Percentiles rank a stretch among this genome's conserved stretches.
phyloP scores from a whole-genome alignment of 1,139 yeast species.

The Yamadazyma epiphylla region DNA sequence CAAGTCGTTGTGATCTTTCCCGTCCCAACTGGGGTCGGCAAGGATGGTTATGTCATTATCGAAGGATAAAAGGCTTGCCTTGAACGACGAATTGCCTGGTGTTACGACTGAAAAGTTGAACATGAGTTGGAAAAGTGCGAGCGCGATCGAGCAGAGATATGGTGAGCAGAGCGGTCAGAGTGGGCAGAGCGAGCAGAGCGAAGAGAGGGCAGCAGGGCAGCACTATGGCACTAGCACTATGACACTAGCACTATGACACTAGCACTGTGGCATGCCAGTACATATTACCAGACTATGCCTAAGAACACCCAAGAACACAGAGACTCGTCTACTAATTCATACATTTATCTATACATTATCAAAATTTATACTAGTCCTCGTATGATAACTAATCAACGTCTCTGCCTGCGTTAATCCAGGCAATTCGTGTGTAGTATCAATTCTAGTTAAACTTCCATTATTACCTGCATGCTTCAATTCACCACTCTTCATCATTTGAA shows the following conservation, averaged over 20 bases:
- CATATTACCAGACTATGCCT: too few species aligned
- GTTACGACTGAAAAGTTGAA: constrained; percentile 39
- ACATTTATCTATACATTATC: constrained; percentile 9
- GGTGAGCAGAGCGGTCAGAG: not conserved
- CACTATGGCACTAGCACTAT: too few species aligned
- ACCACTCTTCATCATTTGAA: constrained; percentile 40
- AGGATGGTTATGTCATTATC: constrained; percentile 49
- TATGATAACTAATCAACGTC: constrained; percentile 42
- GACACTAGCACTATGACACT: too few species aligned
- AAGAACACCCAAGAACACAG: too few species aligned
- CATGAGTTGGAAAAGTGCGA: constrained; percentile 23
- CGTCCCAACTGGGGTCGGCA: constrained; percentile 77
- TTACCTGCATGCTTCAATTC: constrained; percentile 31
- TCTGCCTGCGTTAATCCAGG: constrained; percentile 53
- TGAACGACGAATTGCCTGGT: constrained; percentile 31
- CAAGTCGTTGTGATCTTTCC: constrained; percentile 34
- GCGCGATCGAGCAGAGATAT: constrained; percentile 1
- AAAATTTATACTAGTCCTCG: constrained; percentile 35
- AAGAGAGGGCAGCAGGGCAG: too few species aligned
- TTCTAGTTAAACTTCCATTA: constrained; percentile 36
- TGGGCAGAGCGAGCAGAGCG: not conserved
- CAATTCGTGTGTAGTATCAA: constrained; percentile 44
- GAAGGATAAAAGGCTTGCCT: constrained; percentile 41
- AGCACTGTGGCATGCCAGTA: too few species aligned
- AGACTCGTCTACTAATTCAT: too few species aligned